Base-by-base conservation (phyloP, 805 yeast genomes). In the Alloascoidea africana region DNA sequence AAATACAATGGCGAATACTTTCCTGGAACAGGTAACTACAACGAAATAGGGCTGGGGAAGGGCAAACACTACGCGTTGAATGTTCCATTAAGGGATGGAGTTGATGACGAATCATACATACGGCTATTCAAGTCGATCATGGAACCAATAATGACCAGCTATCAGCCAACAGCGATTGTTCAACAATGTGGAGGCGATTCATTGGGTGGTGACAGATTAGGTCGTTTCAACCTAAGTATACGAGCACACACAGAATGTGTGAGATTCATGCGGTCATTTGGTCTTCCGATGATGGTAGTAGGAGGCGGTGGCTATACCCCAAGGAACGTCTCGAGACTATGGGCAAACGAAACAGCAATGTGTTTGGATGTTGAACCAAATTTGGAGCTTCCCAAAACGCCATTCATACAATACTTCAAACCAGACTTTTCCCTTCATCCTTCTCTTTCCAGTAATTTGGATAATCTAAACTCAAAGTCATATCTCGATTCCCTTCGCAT, bases 231-330 rank as follows among this genome's bases (percentile, higher is more conserved):
- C 54, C 69, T 91, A 44, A 84, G 91, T 40, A 87, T 89, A 73
- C 66, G 65, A 39, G 97, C 96, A 0, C 99, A 93, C 55, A 97
- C 96, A 32, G 93, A 89, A 58, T 91, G 98, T 64, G 84, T 89
- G 37, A 76, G 79, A 47, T 89, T 73, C 58, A 85, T 87, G 37
- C 82, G 81, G 54, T 69, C 82, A 5, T 84, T 89, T 52, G 82
- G 83, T 36, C 68, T 91, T 14, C 97, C 98, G 5, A 62, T 84
- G 69, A 71, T 91, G 77, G 94, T 91, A 18, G 67, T 91, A 15
- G 98, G 98, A 32, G 98, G 98, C 36, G 98, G 98, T 48, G 98
- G 98, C 15, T 91, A 91, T 60, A 91, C 98, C 2, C 93, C 94
- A 70, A 71, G 96, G 55, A 91, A 91, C 54, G 98, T 91, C 36